Base-by-base conservation (phyloP, 768 basidiomycete species). In the Wakefieldia striispora region DNA sequence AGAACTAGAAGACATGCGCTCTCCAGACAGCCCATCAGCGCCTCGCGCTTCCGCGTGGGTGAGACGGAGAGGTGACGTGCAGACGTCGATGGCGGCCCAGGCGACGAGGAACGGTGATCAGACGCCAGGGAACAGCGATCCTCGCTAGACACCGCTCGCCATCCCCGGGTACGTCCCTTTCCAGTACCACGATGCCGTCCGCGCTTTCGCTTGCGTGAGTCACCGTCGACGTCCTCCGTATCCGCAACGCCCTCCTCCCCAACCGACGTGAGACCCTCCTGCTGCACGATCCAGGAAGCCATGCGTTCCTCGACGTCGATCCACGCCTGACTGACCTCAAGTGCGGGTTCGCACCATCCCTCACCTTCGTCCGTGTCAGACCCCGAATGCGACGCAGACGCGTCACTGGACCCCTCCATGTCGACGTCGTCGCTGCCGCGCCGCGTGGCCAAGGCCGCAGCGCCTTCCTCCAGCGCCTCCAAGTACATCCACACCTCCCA, bases 401-500 rank as follows among this genome's bases (percentile, higher is more conserved):
- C 50, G n/a, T 48, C 49, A 37, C 44, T 27, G 4, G 16, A 21
- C 13, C 12, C 26, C 5, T 40, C 43, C 36, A 34, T 19, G 24
- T 51, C 42, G 33, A 37, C 38, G 42, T 50, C 51, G 33, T 50
- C 53, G 26, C 46, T 56, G 35, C 12, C 48, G 47, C 31, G 42
- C 39, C 62, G 53, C 51, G 36, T 37, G 39, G 49, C 57, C 48
- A 64, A 23, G 38, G 13, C 20, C 16, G 38, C 43, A 20, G 45
- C 57, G n/a, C 65, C 60, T 16, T 58, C 53, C 23, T 64, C 75
- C 33, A 92, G 71, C 16, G 72, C 54, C 29, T 81, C 73, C 53
- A 93, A 66, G 59, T 90, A 92, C 23, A 75, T 66, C 51, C 79
- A 81, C 17, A 93, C 84, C 50, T 93, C 88, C 43, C 78, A 67